These are phyloP conservation scores for Coffea humblotiana DNA, from an alignment of 305 asterid species.

Conservation along the genomic window DNA sequence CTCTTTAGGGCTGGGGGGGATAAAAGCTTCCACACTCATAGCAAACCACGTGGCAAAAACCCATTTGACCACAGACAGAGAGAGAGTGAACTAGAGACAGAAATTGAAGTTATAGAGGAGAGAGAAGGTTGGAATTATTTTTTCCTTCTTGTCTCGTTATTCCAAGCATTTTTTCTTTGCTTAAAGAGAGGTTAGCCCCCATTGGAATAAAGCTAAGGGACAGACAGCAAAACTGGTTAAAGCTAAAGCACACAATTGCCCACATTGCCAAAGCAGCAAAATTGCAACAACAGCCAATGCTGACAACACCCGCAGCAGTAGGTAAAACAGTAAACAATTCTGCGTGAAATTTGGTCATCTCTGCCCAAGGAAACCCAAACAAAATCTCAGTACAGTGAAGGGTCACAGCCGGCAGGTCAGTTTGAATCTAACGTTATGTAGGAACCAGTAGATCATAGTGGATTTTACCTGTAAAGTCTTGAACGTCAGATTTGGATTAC, in stretches of 20 bases:
- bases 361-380: slow-evolving; percentile 42
- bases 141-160: slow-evolving; percentile 31
- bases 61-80: slow-evolving; percentile 21
- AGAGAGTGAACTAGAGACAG: slow-evolving; percentile 2
- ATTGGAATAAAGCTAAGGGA: slow-evolving; percentile 49
- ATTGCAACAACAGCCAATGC: slow-evolving; percentile 28
- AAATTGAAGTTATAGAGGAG: background rate
- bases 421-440: slow-evolving; percentile 16
- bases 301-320: slow-evolving; percentile 49
- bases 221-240: slow-evolving; percentile 36
- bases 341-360: slow-evolving; percentile 45
- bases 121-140: background rate
- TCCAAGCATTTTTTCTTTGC: slow-evolving; percentile 59
- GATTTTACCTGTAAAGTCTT: background rate
- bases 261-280: slow-evolving; percentile 33
- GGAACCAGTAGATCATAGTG: background rate
- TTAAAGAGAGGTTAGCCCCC: slow-evolving; percentile 51
- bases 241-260: slow-evolving; percentile 34
- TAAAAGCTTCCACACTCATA: slow-evolving; percentile 15
- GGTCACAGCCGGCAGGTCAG: slow-evolving; percentile 46
- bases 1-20: background rate
- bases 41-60: slow-evolving; percentile 26
- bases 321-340: slow-evolving; percentile 33
- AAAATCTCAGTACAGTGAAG: slow-evolving; percentile 33
- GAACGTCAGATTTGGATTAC: background rate